Evolutionary conservation across 148 eudicot genomes (phyloP).

Genomic region (Amaranthus hypochondriacus): DNA sequence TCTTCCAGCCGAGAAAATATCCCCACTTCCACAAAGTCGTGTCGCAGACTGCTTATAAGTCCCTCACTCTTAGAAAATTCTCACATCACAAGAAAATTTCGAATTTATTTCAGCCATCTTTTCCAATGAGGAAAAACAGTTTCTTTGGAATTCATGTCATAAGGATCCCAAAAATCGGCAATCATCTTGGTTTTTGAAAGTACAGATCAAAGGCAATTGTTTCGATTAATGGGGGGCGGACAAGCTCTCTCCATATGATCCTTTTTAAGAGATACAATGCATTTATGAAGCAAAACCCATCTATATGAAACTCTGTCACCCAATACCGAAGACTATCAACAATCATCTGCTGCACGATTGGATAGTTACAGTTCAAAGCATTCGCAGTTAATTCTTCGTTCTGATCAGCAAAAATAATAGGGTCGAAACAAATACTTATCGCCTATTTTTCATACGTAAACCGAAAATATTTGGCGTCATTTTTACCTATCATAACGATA

Average conservation of each 20-base stretch:
- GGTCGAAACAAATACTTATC: too few relatives aligned
- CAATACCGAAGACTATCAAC: conserved; percentile 83
- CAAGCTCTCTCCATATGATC: conserved; percentile 62
- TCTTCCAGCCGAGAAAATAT: conserved; percentile 60
- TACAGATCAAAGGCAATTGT: conserved; percentile 80
- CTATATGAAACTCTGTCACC: conserved; percentile 81
- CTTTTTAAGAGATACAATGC: conserved; percentile 63
- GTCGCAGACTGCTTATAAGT: conserved; percentile 74
- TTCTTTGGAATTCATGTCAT: conserved; percentile 31
- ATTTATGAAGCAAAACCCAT: conserved; percentile 84
- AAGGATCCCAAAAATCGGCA: conserved; percentile 84
- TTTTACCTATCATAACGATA: too few relatives aligned
- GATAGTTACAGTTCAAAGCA: conserved; percentile 77
- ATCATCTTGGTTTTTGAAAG: conserved; percentile 75
- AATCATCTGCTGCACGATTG: conserved; percentile 70
- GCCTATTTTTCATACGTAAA: too few relatives aligned
- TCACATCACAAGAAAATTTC: conserved; percentile 52
- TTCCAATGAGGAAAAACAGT: conserved; percentile 84
- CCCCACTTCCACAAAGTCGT: conserved; percentile 95
- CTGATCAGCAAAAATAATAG: conserved; percentile 23
- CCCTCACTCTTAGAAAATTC: conserved; percentile 65
- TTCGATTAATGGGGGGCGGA: conserved; percentile 93
- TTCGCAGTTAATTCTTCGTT: conserved; percentile 29
- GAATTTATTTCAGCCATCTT: conserved; percentile 87
- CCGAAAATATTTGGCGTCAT: too few relatives aligned